These are phyloP conservation scores for Cyberlindnera bimundalis DNA, from an alignment of 805 yeast genomes.

Conservation along the genomic window DNA sequence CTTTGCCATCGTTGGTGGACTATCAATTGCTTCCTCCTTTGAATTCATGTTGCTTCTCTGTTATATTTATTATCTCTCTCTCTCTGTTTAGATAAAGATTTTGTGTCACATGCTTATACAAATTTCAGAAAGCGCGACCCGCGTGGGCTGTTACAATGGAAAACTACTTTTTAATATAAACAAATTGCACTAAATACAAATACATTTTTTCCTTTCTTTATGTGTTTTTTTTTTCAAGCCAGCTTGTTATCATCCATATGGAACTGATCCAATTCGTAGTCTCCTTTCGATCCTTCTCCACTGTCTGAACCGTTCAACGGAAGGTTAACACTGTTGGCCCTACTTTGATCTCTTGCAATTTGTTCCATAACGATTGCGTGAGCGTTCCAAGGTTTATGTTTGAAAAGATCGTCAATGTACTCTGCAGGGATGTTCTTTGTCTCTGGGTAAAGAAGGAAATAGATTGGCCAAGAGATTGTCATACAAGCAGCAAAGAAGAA, in stretches of 20 bases:
- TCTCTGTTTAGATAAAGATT: too few relatives aligned
- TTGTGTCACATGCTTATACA: too few relatives aligned
- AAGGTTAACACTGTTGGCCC: slow-evolving; percentile 13
- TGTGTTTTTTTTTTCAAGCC: too few relatives aligned
- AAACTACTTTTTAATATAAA: too few relatives aligned
- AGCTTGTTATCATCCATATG: slow-evolving; percentile 2
- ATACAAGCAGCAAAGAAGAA: slow-evolving; percentile 31
- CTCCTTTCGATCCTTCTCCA: not conserved
- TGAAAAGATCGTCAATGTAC: slow-evolving; percentile 18
- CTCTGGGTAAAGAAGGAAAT: slow-evolving; percentile 18
- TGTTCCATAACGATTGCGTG: slow-evolving; percentile 17
- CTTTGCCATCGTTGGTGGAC: too few relatives aligned
- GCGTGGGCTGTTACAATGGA: too few relatives aligned
- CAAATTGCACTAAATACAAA: too few relatives aligned
- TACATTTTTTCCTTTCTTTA: too few relatives aligned
- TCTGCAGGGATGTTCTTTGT: slow-evolving; percentile 21
- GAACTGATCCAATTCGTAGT: slow-evolving; percentile 5
- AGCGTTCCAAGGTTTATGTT: slow-evolving; percentile 18
- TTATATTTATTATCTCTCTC: too few relatives aligned
- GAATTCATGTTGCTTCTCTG: too few relatives aligned
- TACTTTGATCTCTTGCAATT: slow-evolving; percentile 14
- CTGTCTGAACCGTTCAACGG: slow-evolving; percentile 3
- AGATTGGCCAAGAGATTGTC: slow-evolving; percentile 13
- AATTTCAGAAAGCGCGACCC: too few relatives aligned
- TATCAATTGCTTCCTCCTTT: too few relatives aligned